Conservation (phyloP, 768 basidiomycete species). For the Termitomyces sp. region DNA sequence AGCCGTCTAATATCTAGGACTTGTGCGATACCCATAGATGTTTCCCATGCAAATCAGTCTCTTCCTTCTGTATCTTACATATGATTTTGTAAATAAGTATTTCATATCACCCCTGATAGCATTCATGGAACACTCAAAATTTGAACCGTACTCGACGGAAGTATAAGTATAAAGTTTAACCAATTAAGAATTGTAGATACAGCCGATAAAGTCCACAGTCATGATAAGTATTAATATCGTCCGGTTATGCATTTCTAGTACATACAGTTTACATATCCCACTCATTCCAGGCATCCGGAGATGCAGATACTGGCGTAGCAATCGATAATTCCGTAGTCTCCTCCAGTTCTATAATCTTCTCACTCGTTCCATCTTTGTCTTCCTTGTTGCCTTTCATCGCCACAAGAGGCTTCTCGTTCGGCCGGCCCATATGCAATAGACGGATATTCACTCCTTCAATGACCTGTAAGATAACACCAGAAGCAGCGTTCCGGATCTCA, state of each 20-base stretch:
- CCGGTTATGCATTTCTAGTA: background rate
- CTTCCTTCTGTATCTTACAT: background rate
- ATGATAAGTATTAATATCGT: background rate
- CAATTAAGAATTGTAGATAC: background rate
- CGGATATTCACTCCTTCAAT: conserved; percentile 70
- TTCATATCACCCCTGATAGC: too few species aligned
- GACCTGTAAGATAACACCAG: conserved; percentile 75
- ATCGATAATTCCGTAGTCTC: conserved; percentile 57
- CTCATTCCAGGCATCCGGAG: conserved; percentile 56
- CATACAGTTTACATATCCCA: conserved; percentile 53
- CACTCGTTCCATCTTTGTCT: conserved; percentile 50
- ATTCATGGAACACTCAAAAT: too few species aligned
- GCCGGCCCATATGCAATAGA: conserved; percentile 44
- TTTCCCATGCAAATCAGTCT: background rate
- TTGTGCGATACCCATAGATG: background rate
- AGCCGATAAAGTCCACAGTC: background rate
- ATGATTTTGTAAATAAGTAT: too few species aligned
- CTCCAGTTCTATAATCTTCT: conserved; percentile 61
- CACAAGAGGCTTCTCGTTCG: conserved; percentile 49
- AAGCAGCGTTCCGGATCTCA: conserved; percentile 61
- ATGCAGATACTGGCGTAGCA: conserved; percentile 24
- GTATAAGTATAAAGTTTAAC: background rate
- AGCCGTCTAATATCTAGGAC: background rate
- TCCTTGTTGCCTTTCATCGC: conserved; percentile 59
- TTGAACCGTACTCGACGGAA: background rate